Base-by-base conservation (phyloP, 768 basidiomycete genomes). In the Mycena amicta region DNA sequence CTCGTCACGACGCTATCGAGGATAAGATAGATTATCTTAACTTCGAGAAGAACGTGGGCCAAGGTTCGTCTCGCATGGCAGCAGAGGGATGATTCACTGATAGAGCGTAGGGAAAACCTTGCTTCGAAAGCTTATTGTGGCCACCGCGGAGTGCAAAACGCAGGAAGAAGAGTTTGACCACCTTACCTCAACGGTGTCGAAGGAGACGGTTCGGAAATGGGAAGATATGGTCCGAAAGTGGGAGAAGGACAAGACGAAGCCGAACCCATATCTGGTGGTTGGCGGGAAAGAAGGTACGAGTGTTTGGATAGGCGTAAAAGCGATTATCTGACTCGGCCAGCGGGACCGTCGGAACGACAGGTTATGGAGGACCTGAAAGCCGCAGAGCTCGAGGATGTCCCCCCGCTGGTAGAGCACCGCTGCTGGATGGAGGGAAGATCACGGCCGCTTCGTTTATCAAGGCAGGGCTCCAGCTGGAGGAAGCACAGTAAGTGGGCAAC, bases 381-480 rank as follows among this genome's bases (percentile, higher is more conserved):
- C 2, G 41, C 25, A 3, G 11, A 45, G 5, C 47, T 52, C 5
- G 29, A 47, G 18, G 59, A 61, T 0, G 52, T n/a, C n/a, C 53
- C 0, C 6, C 11, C 1, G 29, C 4, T 1, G 50, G 53, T 1
- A 16, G 8, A 5, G 28, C 30, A 8, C 52, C 49, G 16, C 4
- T 56, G 28, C 46, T 13, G 47, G 50, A 3, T 3, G 22, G 4
- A 43, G 55, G 30, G 2, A 50, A 51, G 18, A 43, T 43, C 12
- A 52, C n/a, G 22, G 49, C 49, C 2, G 56, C 55, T 0, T 43
- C 49, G 2, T 60, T 64, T 37, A 20, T 64, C 2, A 33, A 25
- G 0, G 52, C 53, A 1, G 63, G 59, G 0, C 5, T 64, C 0
- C 59, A 64, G 33, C 25, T 64, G 2, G 63, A 64, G n/a, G 55